Evolutionary conservation across 257 asterid species (phyloP), one percentile per base, ranked within the genome.

Genomic region (Solanum clarkiae): DNA sequence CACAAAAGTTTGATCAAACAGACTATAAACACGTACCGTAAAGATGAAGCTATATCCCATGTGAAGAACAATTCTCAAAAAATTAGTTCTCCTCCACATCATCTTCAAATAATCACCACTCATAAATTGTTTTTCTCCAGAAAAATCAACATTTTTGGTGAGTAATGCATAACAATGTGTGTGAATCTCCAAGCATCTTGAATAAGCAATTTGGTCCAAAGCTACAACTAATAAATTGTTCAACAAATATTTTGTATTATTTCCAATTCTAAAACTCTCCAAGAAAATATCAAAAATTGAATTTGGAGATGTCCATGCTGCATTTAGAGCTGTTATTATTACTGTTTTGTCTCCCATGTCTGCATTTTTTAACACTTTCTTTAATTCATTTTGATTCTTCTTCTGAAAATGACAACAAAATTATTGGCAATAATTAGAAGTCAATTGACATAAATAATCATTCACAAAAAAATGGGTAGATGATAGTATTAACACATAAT

Each of bases 81-180:
- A 87, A 79, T 90, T 91, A 53, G 88, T 84, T 89, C 92, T 87
- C 80, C 90, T 86, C 94, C 95, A 92, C 94, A 92, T 88, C 91
- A 91, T 90, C 87, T 84, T 86, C 47, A 92, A 51, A 83, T 92
- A 90, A 59, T 62, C 86, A 24, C 63, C 82, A 7, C 88, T 74
- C 92, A 90, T 91, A 86, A 81, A 92, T 81, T 29, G 60, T 13
- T 90, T 91, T 88, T 87, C 90, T 2, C 89, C 87, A 10, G 94
- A 88, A 82, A 91, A 92, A 83, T 92, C 86, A 9, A 72, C 74
- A 3, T 83, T 89, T 18, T 87, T 77, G 9, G 92, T 88, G 18
- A 84, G 86, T 10, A 92, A 88, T 32, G 80, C 82, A 22, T 88
- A 89, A 80, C 94, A 92, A 88, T 92, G 83, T 20, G 85, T 82